Evolutionary conservation across 2,329 filamentous ascomycete species (phyloP), one percentile per base, ranked within the genome.

Genomic region (Tolypocladium inflatum): DNA sequence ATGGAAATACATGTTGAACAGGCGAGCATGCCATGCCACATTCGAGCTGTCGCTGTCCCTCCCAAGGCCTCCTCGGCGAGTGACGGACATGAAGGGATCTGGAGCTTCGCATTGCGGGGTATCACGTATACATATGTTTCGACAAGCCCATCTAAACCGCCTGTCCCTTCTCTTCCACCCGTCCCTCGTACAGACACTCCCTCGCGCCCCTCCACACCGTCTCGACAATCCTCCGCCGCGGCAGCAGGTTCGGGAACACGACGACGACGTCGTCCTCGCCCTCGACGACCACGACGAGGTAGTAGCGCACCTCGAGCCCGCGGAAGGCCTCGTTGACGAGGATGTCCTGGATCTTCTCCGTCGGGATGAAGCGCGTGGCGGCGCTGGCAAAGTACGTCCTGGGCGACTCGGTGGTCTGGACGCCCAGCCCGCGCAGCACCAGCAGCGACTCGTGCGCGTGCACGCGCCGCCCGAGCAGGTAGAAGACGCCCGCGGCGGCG

Each of bases 291-390:
- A 97, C 89, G 5, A 90, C 85, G 10, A 99, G 76, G 68, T 96
- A 97, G 68, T 93, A 96, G 45, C 87, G 78, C 41, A 97, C 91
- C 74, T 92, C 90, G 67, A 97, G 96, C 0, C 92, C 92, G 58
- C 84, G 85, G 73, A 97, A 97, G 4, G 92, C 94, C 77, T 99
- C 94, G 70, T 97, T 91, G 55, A 99, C 89, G 57, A 97, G 84
- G 58, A 99, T 87, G 70, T 99, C 94, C 69, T 90, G 90, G 59
- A 99, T 95, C 73, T 90, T 87, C 51, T 88, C 89, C 0, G 93
- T 96, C 0, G 94, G 93, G 59, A 99, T 97, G 71, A 86, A 81
- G 58, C 81, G 73, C 66, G 81, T 80, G 57, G 75, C 72, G 52
- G 69, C 65, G 21, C 71, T 65, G 4, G 72, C 70, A 41, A 92